A percentile compares a stretch with the other conserved stretches of the same genome.
Conservation (phyloP, 495 filamentous ascomycete genomes). For the Daldinia loculata region DNA sequence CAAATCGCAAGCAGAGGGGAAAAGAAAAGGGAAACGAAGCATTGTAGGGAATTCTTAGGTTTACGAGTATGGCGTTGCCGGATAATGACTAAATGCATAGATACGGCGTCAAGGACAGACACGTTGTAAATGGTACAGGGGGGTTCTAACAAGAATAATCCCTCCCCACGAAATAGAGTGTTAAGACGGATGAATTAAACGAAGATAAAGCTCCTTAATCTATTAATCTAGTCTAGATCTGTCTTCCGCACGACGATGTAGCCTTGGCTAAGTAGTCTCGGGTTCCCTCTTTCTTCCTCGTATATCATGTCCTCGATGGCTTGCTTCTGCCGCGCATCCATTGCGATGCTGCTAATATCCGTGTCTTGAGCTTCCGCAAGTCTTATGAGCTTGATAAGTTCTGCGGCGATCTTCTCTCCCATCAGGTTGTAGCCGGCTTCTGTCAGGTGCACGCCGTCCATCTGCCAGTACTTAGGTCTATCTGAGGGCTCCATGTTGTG, state of each 20-base stretch:
- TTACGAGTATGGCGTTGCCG: conserved; percentile 30
- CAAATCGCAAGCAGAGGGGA: not conserved
- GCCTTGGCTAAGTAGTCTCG: conserved; percentile 51
- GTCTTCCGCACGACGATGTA: conserved; percentile 56
- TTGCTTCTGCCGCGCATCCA: conserved; percentile 41
- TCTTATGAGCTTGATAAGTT: conserved; percentile 54
- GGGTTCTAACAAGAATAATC: not conserved
- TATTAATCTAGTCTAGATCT: conserved; percentile 52
- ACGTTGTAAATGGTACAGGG: conserved; percentile 4
- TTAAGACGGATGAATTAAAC: conserved; percentile 13
- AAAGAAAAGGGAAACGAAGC: conserved; percentile 23
- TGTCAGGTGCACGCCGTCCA: conserved; percentile 68
- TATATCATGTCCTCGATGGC: conserved; percentile 52
- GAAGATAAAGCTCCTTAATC: conserved; percentile 1
- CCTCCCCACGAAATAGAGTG: not conserved
- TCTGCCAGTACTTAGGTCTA: conserved; percentile 61
- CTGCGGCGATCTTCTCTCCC: conserved; percentile 61
- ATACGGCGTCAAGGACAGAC: conserved; percentile 34
- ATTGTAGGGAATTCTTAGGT: conserved; percentile 6
- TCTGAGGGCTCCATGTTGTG: conserved; percentile 55
- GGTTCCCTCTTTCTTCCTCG: conserved; percentile 55
- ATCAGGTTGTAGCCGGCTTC: conserved; percentile 66
- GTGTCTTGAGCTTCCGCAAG: conserved; percentile 46
- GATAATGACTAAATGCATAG: conserved; percentile 33
- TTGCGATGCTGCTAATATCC: conserved; percentile 38